Evolutionary conservation across 2,329 filamentous ascomycete species (phyloP).

Genomic region (Ascocoryne sarcoides): DNA sequence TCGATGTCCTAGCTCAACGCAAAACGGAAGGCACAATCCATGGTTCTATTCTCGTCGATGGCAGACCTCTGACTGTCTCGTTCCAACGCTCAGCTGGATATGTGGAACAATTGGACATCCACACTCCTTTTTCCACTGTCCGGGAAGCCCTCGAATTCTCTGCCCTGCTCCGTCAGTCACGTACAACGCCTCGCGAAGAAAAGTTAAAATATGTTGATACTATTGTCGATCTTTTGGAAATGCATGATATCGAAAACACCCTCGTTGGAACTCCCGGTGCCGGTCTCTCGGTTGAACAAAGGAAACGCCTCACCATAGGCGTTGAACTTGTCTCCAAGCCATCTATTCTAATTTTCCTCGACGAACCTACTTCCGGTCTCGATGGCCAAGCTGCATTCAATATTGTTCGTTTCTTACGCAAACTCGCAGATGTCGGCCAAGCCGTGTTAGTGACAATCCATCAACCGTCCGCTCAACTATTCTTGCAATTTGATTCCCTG

Average conservation of each 20-base stretch:
- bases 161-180: slow-evolving; percentile 79
- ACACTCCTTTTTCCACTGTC: slow-evolving; percentile 70
- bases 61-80: slow-evolving; percentile 60
- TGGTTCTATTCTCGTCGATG: slow-evolving; percentile 67
- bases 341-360: slow-evolving; percentile 51
- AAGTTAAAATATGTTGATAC: slow-evolving; percentile 84
- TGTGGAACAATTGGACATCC: slow-evolving; percentile 86
- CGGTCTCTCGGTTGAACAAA: slow-evolving; percentile 52
- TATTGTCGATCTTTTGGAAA: slow-evolving; percentile 54
- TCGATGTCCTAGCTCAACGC: slow-evolving; percentile 49
- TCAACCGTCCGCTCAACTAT: slow-evolving; percentile 44
- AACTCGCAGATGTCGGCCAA: slow-evolving; percentile 47
- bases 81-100: slow-evolving; percentile 74
- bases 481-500: slow-evolving; percentile 49
- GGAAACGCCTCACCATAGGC: slow-evolving; percentile 55
- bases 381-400: slow-evolving; percentile 57
- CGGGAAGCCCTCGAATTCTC: slow-evolving; percentile 83
- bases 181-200: slow-evolving; percentile 58
- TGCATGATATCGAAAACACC: slow-evolving; percentile 58
- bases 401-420: slow-evolving; percentile 52
- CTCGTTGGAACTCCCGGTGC: slow-evolving; percentile 55
- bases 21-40: slow-evolving; percentile 81
- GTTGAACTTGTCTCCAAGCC: slow-evolving; percentile 49
- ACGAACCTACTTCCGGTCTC: slow-evolving; percentile 53
- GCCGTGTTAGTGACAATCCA: slow-evolving; percentile 48